phyloP scores from a whole-genome alignment of 163 green algal species.

The Smithsoniella earleae region DNA sequence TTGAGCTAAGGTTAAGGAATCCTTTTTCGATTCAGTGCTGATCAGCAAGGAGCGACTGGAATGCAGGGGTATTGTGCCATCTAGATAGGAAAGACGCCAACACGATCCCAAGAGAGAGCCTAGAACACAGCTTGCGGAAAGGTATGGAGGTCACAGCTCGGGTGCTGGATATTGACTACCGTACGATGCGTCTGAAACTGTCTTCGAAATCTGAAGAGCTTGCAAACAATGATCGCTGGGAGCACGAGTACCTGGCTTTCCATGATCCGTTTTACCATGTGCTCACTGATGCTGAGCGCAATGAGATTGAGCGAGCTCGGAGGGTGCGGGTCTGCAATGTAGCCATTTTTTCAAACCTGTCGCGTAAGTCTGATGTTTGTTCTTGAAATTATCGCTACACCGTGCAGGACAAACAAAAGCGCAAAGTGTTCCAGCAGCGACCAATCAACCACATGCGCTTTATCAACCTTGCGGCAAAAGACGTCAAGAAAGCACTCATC shows the following conservation, averaged over 20 bases:
- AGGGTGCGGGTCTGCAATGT: background rate
- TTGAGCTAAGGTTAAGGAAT: too few species aligned
- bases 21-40: background rate
- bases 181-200: background rate
- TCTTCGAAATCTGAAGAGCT: constrained; percentile 1
- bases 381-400: background rate
- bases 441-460: constrained; percentile 21
- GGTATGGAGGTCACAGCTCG: background rate
- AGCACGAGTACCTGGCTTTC: constrained; percentile 9
- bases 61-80: constrained; percentile 8
- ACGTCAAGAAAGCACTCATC: background rate
- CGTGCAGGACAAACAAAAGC: constrained; percentile 18
- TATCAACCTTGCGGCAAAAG: background rate
- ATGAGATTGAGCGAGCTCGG: background rate
- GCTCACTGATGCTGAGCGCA: background rate
- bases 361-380: background rate
- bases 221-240: background rate
- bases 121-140: background rate
- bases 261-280: constrained; percentile 14
- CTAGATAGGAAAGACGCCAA: background rate
- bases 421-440: background rate
- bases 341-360: background rate
- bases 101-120: background rate
- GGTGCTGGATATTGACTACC: constrained; percentile 2
- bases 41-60: background rate